Evolutionary conservation across 805 yeast genomes (phyloP).

Genomic region (Teunomyces gatunensis): DNA sequence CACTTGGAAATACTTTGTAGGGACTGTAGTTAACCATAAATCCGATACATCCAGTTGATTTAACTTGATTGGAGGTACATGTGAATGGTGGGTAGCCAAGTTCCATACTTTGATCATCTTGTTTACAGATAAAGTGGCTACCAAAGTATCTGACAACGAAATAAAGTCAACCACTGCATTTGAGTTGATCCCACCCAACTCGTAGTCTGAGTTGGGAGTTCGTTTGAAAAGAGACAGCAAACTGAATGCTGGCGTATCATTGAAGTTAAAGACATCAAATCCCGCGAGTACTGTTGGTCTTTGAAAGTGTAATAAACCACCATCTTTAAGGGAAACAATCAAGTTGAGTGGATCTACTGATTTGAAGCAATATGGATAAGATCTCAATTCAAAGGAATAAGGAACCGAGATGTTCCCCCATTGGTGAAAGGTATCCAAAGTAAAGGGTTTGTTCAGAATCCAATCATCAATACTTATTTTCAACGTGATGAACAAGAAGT

Average conservation of each 20-base stretch:
- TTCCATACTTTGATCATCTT: conserved; percentile 62
- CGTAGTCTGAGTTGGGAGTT: conserved; percentile 14
- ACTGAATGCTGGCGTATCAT: conserved; percentile 41
- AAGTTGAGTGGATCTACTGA: conserved; percentile 44
- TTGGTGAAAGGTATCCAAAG: conserved; percentile 32
- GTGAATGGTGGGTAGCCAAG: conserved; percentile 32
- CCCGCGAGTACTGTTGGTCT: conserved; percentile 28
- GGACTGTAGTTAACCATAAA: conserved; percentile 28
- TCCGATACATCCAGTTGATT: conserved; percentile 11
- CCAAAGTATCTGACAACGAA: conserved; percentile 30
- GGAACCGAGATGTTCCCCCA: conserved; percentile 75
- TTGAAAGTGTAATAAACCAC: conserved; percentile 63
- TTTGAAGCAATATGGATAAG: conserved; percentile 50
- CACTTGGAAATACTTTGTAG: conserved; percentile 29
- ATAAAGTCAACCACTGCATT: conserved; percentile 45
- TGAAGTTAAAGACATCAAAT: conserved; percentile 49
- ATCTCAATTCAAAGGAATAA: conserved; percentile 48
- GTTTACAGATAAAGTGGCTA: conserved; percentile 54
- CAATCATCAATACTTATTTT: conserved; percentile 45
- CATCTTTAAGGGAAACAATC: conserved; percentile 68
- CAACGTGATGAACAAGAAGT: conserved; percentile 52
- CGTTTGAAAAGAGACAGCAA: conserved; percentile 21
- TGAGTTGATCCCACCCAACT: conserved; percentile 35
- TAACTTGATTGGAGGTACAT: conserved; percentile 14
- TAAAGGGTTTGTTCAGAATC: conserved; percentile 14